phyloP scores from a whole-genome alignment of 768 basidiomycete genomes.

The Trametes elegans region DNA sequence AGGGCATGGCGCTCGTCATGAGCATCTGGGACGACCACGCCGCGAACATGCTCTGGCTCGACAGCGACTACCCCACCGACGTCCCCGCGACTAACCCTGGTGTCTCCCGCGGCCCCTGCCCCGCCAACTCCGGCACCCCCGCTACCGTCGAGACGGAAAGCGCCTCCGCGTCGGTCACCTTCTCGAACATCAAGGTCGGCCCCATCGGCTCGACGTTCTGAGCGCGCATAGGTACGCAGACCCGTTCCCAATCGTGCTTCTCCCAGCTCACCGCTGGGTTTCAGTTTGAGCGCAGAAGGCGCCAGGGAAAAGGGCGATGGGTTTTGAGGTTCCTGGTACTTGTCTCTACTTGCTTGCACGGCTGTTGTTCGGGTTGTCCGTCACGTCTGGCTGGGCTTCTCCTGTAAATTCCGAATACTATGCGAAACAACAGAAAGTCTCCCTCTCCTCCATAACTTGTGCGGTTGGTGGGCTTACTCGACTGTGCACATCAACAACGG shows the following conservation, averaged over 20 bases:
- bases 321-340: neutral
- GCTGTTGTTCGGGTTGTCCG: neutral
- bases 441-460: neutral
- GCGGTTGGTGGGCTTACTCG: neutral
- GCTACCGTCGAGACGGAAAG: conserved; percentile 38
- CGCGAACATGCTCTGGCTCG: conserved; percentile 34
- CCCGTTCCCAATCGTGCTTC: no score
- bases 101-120: conserved; percentile 48
- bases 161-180: conserved; percentile 45
- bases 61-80: conserved; percentile 28
- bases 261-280: neutral
- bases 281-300: neutral
- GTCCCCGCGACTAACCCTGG: conserved; percentile 36
- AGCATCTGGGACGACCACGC: conserved; percentile 55
- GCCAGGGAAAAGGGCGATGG: conserved; percentile 2
- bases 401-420: neutral
- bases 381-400: neutral
- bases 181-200: conserved; percentile 55
- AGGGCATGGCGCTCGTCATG: conserved; percentile 50
- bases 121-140: conserved; percentile 47
- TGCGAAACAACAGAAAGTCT: neutral
- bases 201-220: conserved; percentile 45
- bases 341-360: neutral
- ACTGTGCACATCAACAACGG: no score
- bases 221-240: neutral